Conservation (phyloP, 2,329 filamentous ascomycete species). For the Exutisphaerella laricina region DNA sequence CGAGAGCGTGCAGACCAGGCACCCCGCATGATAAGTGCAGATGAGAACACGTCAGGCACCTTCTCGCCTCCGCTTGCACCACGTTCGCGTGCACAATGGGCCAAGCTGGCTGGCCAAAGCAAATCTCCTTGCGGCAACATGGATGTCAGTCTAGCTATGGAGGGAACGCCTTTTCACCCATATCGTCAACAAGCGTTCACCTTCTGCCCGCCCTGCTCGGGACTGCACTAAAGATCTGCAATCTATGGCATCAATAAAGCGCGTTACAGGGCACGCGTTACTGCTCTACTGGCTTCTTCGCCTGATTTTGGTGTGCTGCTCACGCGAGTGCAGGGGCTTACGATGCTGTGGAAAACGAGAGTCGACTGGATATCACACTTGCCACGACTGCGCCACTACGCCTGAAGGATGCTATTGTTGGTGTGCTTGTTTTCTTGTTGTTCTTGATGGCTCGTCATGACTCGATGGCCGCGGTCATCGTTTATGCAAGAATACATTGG, state of each 20-base stretch:
- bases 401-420: background rate
- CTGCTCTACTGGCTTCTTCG: background rate
- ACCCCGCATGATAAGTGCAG: slow-evolving; percentile 14
- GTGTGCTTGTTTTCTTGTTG: background rate
- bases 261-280: background rate
- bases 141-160: slow-evolving; percentile 18
- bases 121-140: slow-evolving; percentile 22
- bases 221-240: background rate
- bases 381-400: background rate
- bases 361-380: background rate
- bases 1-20: slow-evolving; percentile 9
- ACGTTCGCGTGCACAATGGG: slow-evolving; percentile 25
- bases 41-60: slow-evolving; percentile 15
- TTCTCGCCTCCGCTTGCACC: slow-evolving; percentile 22
- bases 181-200: background rate
- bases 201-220: slow-evolving; percentile 5
- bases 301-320: too few species aligned
- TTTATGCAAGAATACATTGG: background rate
- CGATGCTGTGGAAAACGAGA: background rate
- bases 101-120: slow-evolving; percentile 14
- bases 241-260: too few species aligned
- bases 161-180: slow-evolving; percentile 16
- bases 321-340: too few species aligned
- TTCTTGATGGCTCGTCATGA: background rate
- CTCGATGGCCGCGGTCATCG: background rate